phyloP scores from a whole-genome alignment of 345 rosid genomes.

The Hevea brasiliensis region DNA sequence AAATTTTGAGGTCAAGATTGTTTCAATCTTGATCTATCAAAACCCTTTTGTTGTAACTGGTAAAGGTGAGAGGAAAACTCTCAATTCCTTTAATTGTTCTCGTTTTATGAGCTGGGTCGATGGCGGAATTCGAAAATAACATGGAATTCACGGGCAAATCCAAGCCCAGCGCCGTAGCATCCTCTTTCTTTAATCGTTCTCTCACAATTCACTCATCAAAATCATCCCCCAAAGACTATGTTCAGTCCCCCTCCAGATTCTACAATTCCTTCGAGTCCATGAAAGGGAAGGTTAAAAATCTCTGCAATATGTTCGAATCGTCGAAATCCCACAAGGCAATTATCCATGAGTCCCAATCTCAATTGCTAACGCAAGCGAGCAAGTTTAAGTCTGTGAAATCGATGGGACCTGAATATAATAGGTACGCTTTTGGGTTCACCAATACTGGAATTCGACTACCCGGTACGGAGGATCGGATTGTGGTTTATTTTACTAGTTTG shows the following conservation, averaged over 20 bases:
- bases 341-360: constrained; percentile 8
- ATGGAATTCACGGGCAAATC: constrained; percentile 34
- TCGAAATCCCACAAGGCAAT: constrained; percentile 26
- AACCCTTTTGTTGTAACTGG: not conserved
- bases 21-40: constrained; percentile 2
- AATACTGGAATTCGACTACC: constrained; percentile 48
- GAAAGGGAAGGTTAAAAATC: constrained; percentile 73
- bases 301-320: constrained; percentile 61
- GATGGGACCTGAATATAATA: constrained; percentile 24
- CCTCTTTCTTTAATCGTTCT: constrained; percentile 52
- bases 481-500: constrained; percentile 82
- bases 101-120: constrained; percentile 33
- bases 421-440: constrained; percentile 25
- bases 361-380: not conserved
- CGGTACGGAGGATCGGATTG: constrained; percentile 85
- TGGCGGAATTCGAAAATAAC: constrained; percentile 49
- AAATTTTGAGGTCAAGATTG: not conserved
- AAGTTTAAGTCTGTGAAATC: constrained; percentile 31
- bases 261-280: constrained; percentile 57
- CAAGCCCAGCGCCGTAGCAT: constrained; percentile 22
- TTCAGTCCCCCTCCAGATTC: constrained; percentile 44
- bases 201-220: constrained; percentile 42
- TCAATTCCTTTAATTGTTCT: not conserved
- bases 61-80: not conserved
- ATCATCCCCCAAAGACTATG: constrained; percentile 32